Evolutionary conservation across 768 basidiomycete genomes (phyloP), one percentile per base, ranked within the genome.

Genomic region (Mycena indigotica): DNA sequence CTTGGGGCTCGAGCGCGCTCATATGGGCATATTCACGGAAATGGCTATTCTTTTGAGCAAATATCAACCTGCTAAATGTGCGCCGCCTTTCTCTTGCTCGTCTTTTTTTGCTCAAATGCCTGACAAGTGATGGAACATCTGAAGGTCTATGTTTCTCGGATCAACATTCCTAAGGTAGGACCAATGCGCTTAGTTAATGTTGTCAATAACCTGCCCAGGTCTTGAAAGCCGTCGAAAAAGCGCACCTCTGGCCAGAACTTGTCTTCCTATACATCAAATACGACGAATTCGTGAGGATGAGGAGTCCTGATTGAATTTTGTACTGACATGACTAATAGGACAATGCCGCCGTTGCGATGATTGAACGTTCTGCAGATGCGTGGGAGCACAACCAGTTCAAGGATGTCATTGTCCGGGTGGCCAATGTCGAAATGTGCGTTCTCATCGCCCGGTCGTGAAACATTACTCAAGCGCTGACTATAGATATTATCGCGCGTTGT

Each of bases 331-430:
- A 40, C 64, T 55, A 25, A 26, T 60, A 93, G 86, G 97, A 98
- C 71, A 98, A 99, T 68, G 96, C 97, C 28, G 93, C 96, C 32
- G 80, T 98, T 64, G 93, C 95, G 3, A 99, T 98, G 95, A 98
- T 98, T 71, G 97, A 99, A 72, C 89, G 95, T 19, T 92, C 97
- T 2, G 84, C 93, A n/a, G 94, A 97, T 73, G 94, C 95, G 49
- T 99, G 95, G 95, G 97, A 99, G 56, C 97, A 99, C 77, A 95
- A 93, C 67, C 96, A 98, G 72, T 99, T 99, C 87, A 98, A 98
- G 82, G 97, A 98, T 65, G 88, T 97, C 56, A 84, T 97, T 54
- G 92, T 98, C 68, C 91, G 95, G 58, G 95, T 91, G 21, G 96
- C 97, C 48, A 99, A 99, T 68, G 85, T 98, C 60, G 97, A 99